These are phyloP conservation scores for Curvularia verruculosa DNA, from an alignment of 2,329 filamentous ascomycete genomes.

Conservation along the genomic window DNA sequence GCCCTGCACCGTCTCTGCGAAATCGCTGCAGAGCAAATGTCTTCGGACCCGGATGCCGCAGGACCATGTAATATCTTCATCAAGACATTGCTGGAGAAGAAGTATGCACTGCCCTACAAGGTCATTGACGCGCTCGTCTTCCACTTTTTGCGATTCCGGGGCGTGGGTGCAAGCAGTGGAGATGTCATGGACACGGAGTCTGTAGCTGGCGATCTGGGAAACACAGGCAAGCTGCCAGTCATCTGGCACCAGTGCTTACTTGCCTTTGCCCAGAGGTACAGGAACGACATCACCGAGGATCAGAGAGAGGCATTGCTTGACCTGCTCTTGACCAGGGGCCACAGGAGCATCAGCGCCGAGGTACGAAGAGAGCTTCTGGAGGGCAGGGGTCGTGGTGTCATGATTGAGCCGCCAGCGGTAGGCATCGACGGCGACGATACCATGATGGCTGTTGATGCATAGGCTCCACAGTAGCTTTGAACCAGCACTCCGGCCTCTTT, in stretches of 20 bases:
- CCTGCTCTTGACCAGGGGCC: conserved; percentile 80
- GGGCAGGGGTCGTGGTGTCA: conserved; percentile 81
- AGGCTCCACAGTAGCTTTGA: background rate
- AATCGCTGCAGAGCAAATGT: conserved; percentile 88
- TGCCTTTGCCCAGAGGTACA: conserved; percentile 91
- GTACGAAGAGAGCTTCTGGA: conserved; percentile 87
- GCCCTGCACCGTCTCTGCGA: conserved; percentile 92
- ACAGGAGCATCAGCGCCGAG: conserved; percentile 88
- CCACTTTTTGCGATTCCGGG: conserved; percentile 91
- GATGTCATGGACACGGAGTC: conserved; percentile 59
- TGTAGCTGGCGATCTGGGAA: conserved; percentile 49
- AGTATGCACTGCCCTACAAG: conserved; percentile 93
- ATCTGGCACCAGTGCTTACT: conserved; percentile 96
- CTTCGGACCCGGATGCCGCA: conserved; percentile 80
- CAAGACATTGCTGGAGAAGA: conserved; percentile 90
- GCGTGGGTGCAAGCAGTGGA: conserved; percentile 65
- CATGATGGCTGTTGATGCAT: conserved; percentile 64
- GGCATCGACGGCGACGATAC: conserved; percentile 83
- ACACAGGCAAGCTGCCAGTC: conserved; percentile 75
- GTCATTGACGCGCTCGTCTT: conserved; percentile 95
- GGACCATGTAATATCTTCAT: conserved; percentile 96
- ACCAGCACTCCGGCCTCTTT: background rate
- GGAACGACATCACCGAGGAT: conserved; percentile 95
- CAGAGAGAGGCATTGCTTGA: conserved; percentile 91
- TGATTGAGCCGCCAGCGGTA: conserved; percentile 64